A percentile compares a stretch with the other conserved stretches of the same genome.
phyloP scores from a whole-genome alignment of 352 stramenopile genomes.

The Poterioochromonas sp. region DNA sequence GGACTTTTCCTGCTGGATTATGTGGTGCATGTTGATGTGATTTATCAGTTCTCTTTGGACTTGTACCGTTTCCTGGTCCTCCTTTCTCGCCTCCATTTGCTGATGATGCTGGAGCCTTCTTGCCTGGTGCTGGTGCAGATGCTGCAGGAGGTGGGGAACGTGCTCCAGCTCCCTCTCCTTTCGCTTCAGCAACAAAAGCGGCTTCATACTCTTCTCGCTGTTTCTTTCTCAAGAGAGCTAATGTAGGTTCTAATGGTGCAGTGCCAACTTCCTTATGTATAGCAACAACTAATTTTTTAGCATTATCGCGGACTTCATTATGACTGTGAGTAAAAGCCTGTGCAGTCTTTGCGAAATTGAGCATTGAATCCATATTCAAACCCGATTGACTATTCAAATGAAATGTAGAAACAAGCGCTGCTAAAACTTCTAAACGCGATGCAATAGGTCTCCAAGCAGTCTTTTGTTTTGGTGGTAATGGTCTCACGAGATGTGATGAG shows the following conservation, averaged over 20 bases:
- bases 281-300: slow-evolving; percentile 68
- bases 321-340: slow-evolving; percentile 72
- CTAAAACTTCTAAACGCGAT: slow-evolving; percentile 42
- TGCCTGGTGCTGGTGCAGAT: neutral
- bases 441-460: slow-evolving; percentile 41
- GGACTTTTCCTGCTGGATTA: slow-evolving; percentile 1
- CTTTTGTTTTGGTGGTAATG: slow-evolving; percentile 41
- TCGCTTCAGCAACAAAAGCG: slow-evolving; percentile 63
- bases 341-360: slow-evolving; percentile 65
- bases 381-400: slow-evolving; percentile 37
- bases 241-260: slow-evolving; percentile 51
- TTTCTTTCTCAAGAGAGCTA: slow-evolving; percentile 70
- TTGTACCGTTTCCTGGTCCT: neutral
- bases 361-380: slow-evolving; percentile 44
- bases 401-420: slow-evolving; percentile 41
- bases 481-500: neutral
- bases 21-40: neutral
- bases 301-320: slow-evolving; percentile 68
- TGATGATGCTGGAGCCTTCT: neutral
- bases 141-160: neutral
- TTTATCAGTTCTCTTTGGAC: slow-evolving; percentile 21
- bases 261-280: slow-evolving; percentile 56
- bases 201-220: slow-evolving; percentile 77
- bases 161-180: slow-evolving; percentile 16
- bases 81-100: neutral